These are phyloP conservation scores for Corynespora cassiicola DNA, from an alignment of 2,329 filamentous ascomycete genomes.

Conservation along the genomic window DNA sequence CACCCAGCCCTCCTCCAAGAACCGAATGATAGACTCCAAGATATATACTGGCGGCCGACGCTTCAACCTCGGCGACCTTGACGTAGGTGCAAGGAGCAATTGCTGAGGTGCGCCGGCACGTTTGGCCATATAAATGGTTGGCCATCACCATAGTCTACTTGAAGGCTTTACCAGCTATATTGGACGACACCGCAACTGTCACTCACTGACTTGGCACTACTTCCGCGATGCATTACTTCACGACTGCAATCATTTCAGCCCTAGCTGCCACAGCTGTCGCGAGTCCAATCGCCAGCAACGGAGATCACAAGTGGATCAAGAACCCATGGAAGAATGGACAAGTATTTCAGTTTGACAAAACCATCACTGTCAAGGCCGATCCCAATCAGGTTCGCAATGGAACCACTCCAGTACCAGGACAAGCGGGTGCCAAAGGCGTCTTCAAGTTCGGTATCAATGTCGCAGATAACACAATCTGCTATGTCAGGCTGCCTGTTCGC, in stretches of 20 bases:
- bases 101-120: too few species aligned
- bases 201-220: too few species aligned
- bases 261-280: slow-evolving; percentile 26
- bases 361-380: slow-evolving; percentile 55
- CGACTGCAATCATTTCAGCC: slow-evolving; percentile 23
- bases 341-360: slow-evolving; percentile 55
- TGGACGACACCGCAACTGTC: too few species aligned
- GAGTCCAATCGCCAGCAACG: slow-evolving; percentile 26
- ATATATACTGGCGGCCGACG: too few species aligned
- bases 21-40: too few species aligned
- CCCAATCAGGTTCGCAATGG: slow-evolving; percentile 59
- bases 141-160: too few species aligned
- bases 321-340: slow-evolving; percentile 31
- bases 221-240: slow-evolving; percentile 35
- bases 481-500: slow-evolving; percentile 22
- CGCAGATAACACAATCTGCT: slow-evolving; percentile 52
- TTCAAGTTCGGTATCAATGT: slow-evolving; percentile 63
- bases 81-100: too few species aligned
- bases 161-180: too few species aligned
- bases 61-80: too few species aligned
- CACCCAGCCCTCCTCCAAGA: too few species aligned
- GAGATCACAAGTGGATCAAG: slow-evolving; percentile 21
- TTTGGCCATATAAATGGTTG: too few species aligned
- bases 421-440: slow-evolving; percentile 53
- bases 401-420: slow-evolving; percentile 46